These are phyloP conservation scores for Aspergillus fijiensis DNA, from an alignment of 2,329 filamentous ascomycete species.

Conservation along the genomic window DNA sequence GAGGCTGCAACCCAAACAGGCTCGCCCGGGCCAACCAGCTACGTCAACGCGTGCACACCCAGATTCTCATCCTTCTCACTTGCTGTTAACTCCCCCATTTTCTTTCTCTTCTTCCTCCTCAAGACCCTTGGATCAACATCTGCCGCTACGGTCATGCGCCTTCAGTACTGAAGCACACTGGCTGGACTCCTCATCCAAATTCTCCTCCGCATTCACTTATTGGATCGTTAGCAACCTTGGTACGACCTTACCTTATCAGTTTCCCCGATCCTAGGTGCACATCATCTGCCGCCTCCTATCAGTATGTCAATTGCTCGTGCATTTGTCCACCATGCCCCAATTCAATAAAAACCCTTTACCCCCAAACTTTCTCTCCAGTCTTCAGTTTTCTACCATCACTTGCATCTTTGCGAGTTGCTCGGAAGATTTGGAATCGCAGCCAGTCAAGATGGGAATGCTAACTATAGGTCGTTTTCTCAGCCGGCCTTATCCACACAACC, in stretches of 20 bases:
- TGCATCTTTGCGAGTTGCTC: background rate
- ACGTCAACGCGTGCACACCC: constrained; percentile 20
- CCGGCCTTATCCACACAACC: constrained; percentile 34
- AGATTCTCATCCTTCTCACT: constrained; percentile 23
- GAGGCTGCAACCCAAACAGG: constrained; percentile 2
- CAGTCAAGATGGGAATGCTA: constrained; percentile 37
- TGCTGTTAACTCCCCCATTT: constrained; percentile 13
- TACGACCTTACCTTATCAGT: constrained; percentile 5
- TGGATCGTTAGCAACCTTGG: constrained; percentile 3
- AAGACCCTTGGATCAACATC: background rate
- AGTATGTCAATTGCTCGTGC: background rate
- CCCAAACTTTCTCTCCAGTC: background rate
- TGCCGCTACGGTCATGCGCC: constrained; percentile 19
- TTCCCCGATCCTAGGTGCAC: constrained; percentile 1
- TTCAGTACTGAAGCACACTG: constrained; percentile 21
- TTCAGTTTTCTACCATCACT: background rate
- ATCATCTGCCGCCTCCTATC: constrained; percentile 5
- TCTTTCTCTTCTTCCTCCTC: constrained; percentile 10
- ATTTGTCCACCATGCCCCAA: background rate
- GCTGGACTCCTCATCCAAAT: constrained; percentile 12
- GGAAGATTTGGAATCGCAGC: background rate
- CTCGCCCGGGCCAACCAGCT: constrained; percentile 20
- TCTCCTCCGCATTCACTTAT: constrained; percentile 6
- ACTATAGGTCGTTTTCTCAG: constrained; percentile 39
- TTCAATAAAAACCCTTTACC: constrained; percentile 13